These are phyloP conservation scores for Pisolithus orientalis DNA, from an alignment of 768 basidiomycete genomes.

Conservation along the genomic window DNA sequence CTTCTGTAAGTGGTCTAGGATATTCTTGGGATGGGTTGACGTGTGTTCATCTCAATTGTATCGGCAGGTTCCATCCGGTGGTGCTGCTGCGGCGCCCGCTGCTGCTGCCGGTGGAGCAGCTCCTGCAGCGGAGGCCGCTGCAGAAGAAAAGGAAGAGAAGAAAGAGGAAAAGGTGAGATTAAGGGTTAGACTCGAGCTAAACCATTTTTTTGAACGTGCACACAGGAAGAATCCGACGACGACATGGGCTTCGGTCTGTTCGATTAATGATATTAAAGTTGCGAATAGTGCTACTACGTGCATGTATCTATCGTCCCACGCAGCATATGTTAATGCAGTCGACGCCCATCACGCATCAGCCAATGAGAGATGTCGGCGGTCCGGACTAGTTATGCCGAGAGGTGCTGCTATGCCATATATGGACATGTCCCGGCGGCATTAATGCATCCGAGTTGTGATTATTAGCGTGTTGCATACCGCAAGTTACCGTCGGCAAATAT, in stretches of 20 bases:
- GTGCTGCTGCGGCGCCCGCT: conserved; percentile 58
- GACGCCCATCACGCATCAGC: too few species aligned
- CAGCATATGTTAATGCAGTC: background rate
- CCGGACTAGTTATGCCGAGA: background rate
- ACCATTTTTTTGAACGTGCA: background rate
- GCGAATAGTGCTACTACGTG: background rate
- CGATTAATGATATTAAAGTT: conserved; percentile 52
- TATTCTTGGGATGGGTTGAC: background rate
- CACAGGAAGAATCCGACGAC: conserved; percentile 89
- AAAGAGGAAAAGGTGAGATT: conserved; percentile 76
- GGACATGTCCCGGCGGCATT: conserved; percentile 14
- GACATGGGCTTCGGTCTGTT: conserved; percentile 99
- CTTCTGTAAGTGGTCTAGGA: conserved; percentile 61
- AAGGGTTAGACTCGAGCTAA: background rate
- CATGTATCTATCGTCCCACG: background rate
- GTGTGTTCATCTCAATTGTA: conserved; percentile 1
- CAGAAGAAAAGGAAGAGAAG: conserved; percentile 75
- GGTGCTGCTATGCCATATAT: background rate
- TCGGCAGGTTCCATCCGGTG: conserved; percentile 85
- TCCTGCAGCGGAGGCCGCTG: conserved; percentile 51
- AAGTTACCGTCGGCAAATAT: conserved; percentile 22
- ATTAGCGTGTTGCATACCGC: background rate
- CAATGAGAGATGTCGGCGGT: background rate
- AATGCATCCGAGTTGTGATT: background rate
- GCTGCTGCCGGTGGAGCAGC: conserved; percentile 42